These are phyloP conservation scores for Ceratocystis huliohia DNA, from an alignment of 2,329 filamentous ascomycete species.

Conservation along the genomic window DNA sequence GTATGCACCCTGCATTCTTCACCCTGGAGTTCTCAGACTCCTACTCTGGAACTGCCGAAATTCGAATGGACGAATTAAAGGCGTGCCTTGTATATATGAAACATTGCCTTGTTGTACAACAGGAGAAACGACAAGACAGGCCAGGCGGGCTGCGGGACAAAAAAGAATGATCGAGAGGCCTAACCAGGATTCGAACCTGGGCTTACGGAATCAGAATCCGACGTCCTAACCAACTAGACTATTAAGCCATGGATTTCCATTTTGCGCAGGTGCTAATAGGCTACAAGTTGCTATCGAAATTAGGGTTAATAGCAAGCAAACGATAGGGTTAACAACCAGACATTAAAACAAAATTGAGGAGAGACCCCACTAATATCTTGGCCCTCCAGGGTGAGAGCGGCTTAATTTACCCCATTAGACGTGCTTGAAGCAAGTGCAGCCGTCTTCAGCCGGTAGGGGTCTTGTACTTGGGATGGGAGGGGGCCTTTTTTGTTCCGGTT, in stretches of 20 bases:
- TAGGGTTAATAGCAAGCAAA: too few relatives aligned
- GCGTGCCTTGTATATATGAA: neutral
- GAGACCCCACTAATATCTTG: neutral
- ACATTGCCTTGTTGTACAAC: neutral
- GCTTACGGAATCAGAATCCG: conserved; percentile 8
- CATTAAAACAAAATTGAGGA: too few relatives aligned
- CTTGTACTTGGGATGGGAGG: too few relatives aligned
- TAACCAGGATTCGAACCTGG: conserved; percentile 14
- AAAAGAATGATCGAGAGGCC: neutral
- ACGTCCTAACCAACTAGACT: conserved; percentile 15
- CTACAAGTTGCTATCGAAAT: neutral
- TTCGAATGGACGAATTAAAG: neutral
- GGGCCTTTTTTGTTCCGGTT: conserved; percentile 14
- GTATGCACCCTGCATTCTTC: too few relatives aligned
- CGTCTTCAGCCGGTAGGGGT: conserved; percentile 14
- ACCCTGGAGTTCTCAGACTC: neutral
- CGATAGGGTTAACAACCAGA: too few relatives aligned
- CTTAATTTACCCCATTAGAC: conserved; percentile 16
- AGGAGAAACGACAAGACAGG: neutral
- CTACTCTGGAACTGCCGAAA: neutral
- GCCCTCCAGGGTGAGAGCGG: neutral
- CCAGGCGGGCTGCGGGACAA: neutral
- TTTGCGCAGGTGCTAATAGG: neutral
- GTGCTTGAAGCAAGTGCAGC: conserved; percentile 16
- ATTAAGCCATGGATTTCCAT: neutral